Conservation (phyloP, 2,329 filamentous ascomycete genomes). For the Diaporthe ilicicola region DNA sequence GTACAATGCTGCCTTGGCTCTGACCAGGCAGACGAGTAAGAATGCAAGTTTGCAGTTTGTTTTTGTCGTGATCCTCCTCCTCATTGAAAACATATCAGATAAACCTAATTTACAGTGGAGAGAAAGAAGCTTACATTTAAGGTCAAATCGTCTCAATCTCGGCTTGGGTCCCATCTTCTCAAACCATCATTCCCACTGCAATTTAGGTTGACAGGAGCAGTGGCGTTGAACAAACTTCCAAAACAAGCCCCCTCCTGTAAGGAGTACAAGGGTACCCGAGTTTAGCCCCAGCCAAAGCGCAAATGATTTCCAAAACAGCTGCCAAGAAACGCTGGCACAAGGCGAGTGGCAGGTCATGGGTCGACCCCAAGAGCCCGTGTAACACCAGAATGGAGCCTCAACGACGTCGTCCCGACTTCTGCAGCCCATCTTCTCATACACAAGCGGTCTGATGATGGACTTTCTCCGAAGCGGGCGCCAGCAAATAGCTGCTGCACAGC, state of each 20-base stretch:
- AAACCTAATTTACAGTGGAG: neutral
- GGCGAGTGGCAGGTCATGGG: constrained; percentile 3
- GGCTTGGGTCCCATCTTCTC: constrained; percentile 15
- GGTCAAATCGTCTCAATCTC: constrained; percentile 8
- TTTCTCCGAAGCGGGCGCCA: neutral
- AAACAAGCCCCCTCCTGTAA: neutral
- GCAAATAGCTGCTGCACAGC: neutral
- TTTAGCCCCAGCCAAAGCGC: constrained; percentile 10
- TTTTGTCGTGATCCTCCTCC: neutral
- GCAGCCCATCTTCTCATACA: constrained; percentile 28
- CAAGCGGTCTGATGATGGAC: constrained; percentile 23
- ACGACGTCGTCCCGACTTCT: constrained; percentile 23
- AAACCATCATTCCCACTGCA: constrained; percentile 5
- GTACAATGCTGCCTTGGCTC: constrained; percentile 12
- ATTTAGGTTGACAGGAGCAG: constrained; percentile 2
- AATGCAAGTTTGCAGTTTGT: neutral
- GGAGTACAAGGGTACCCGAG: neutral
- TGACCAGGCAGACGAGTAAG: neutral
- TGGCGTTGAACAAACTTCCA: neutral
- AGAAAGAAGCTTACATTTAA: constrained; percentile 24
- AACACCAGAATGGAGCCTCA: constrained; percentile 1
- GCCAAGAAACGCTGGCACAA: constrained; percentile 30
- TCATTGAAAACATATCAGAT: neutral
- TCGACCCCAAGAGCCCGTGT: neutral
- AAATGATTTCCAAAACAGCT: constrained; percentile 21